Evolutionary conservation across 164 flowering plant species (phyloP), one percentile per base, ranked within the genome.

Genomic region (Vitis riparia): DNA sequence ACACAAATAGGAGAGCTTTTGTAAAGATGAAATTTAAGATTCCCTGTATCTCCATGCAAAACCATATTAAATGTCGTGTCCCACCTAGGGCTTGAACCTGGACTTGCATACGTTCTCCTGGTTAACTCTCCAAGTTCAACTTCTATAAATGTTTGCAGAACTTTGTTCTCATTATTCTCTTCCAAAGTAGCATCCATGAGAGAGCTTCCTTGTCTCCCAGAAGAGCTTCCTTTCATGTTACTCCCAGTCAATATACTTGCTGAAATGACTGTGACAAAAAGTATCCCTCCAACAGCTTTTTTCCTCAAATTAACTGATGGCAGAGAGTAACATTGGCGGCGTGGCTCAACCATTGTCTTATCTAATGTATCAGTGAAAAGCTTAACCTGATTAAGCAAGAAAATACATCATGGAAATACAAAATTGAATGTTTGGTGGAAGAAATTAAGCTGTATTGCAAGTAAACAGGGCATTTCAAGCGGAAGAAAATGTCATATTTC

Each of bases 341-440:
- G 92, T 62, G 99, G 99, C 72, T 92, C 99, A 73, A 94, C 99
- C 97, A 91, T 91, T 58, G 93, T 91, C 82, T 88, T 94, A 9
- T 75, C 89, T 68, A 94, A 75, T 62, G 93, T 86, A 23, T 94
- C 97, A 55, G 86, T 88, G 12, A 85, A 76, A 72, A 94, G 44
- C 74, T 91, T 94, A 55, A 82, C 97, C 98, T 94, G 89, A 44
- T 63, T 11, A n/a, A 65, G 65, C 67, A 74, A 52, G 68, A 48
- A 27, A 68, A 59, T 4, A 55, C 27, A 23, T 23, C 27, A 23
- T 23, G 27, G 27, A 23, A 23, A 23, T 23, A 23, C 27, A 23
- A 23, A 23, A 23, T 23, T 23, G 27, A 23, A 23, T 23, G 27
- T 23, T 23, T 23, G 27, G 27, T 23, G 27, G 27, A 23, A 23